Evolutionary conservation across 768 basidiomycete genomes (phyloP).

Genomic region (Galerina sulciceps): DNA sequence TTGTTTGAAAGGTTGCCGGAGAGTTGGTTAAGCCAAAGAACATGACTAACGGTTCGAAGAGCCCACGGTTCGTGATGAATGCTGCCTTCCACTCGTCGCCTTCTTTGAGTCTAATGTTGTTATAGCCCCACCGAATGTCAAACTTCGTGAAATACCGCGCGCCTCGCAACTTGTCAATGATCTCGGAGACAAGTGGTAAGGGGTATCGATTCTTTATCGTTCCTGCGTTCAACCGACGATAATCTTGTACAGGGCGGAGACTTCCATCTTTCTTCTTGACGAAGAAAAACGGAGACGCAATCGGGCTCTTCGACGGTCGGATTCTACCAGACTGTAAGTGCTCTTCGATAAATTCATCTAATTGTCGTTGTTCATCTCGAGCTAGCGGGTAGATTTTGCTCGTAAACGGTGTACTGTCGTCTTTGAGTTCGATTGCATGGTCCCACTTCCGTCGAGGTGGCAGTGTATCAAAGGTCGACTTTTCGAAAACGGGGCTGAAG

Average conservation of each 20-base stretch:
- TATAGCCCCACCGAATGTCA: constrained; percentile 43
- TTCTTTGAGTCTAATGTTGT: constrained; percentile 37
- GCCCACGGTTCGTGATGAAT: constrained; percentile 28
- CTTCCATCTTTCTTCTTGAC: constrained; percentile 15
- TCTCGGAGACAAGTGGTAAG: constrained; percentile 24
- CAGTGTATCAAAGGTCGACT: not conserved
- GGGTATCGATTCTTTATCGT: constrained; percentile 34
- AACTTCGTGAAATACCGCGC: constrained; percentile 36
- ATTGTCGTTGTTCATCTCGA: not conserved
- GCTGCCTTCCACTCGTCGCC: constrained; percentile 36
- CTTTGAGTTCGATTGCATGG: constrained; percentile 15
- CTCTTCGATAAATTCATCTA: constrained; percentile 9
- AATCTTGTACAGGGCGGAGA: constrained; percentile 30
- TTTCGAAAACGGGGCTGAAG: constrained; percentile 4
- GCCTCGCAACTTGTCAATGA: constrained; percentile 27
- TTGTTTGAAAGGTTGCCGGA: constrained; percentile 6
- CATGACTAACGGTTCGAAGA: constrained; percentile 41
- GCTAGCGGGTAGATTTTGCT: constrained; percentile 5
- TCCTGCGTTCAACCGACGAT: constrained; percentile 30
- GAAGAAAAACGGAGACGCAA: constrained; percentile 15
- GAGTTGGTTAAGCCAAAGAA: constrained; percentile 38
- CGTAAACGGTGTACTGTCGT: not conserved
- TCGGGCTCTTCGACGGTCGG: constrained; percentile 6
- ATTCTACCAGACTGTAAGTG: constrained; percentile 3
- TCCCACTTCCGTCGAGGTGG: constrained; percentile 9